Percentiles rank a stretch among this genome's conserved stretches.
These are phyloP conservation scores for Yarrowia divulgata DNA, from an alignment of 805 yeast genomes.

Conservation along the genomic window DNA sequence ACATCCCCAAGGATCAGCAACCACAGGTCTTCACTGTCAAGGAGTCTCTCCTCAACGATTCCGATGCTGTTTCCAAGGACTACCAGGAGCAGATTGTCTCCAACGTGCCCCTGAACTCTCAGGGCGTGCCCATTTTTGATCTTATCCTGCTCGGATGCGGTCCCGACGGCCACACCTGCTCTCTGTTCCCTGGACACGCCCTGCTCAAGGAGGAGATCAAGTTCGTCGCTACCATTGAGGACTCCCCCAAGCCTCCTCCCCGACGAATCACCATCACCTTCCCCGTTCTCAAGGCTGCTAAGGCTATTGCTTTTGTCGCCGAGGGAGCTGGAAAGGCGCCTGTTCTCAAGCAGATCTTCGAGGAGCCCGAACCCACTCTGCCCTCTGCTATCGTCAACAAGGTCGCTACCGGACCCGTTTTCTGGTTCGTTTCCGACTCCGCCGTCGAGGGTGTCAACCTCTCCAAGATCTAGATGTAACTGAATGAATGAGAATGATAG, in stretches of 20 bases:
- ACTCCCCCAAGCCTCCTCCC: conserved; percentile 94
- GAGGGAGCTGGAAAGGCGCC: conserved; percentile 86
- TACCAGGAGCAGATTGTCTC: conserved; percentile 68
- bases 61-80: conserved; percentile 64
- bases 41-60: conserved; percentile 63
- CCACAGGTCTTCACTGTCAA: conserved; percentile 75
- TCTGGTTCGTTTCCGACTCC: conserved; percentile 85
- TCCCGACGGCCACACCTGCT: conserved; percentile 96
- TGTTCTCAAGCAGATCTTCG: conserved; percentile 72
- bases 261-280: conserved; percentile 89
- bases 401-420: conserved; percentile 59
- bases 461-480: conserved; percentile 29
- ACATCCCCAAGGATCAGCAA: conserved; percentile 52
- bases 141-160: conserved; percentile 86
- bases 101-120: conserved; percentile 49
- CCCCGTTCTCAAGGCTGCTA: conserved; percentile 67
- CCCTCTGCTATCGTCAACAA: conserved; percentile 82
- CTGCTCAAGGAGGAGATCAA: conserved; percentile 63
- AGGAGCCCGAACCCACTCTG: conserved; percentile 51
- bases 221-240: conserved; percentile 69
- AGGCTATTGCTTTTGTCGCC: conserved; percentile 77
- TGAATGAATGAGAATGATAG: neutral
- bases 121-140: conserved; percentile 61
- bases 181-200: conserved; percentile 85
- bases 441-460: conserved; percentile 69